Evolutionary conservation across 495 filamentous ascomycete genomes (phyloP).

Genomic region (Neurospora sp.): DNA sequence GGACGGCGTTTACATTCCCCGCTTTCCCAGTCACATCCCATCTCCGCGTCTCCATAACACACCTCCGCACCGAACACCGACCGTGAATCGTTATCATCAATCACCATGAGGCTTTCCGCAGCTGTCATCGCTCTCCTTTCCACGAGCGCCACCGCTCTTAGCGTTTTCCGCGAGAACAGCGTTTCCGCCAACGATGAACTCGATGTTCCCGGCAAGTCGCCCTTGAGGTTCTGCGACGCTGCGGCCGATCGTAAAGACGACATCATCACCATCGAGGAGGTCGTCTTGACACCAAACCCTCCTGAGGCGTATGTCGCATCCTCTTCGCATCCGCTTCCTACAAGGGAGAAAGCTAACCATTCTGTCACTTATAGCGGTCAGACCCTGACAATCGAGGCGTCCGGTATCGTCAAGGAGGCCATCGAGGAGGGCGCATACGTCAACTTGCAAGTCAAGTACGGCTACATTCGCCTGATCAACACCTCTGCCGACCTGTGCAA

Average conservation of each 20-base stretch:
- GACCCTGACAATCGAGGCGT: constrained; percentile 68
- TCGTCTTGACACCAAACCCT: constrained; percentile 78
- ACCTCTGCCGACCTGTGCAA: constrained; percentile 77
- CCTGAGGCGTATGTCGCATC: constrained; percentile 61
- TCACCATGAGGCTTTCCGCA: constrained; percentile 34
- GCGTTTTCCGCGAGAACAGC: constrained; percentile 29
- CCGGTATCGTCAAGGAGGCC: constrained; percentile 55
- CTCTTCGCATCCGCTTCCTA: too few relatives aligned
- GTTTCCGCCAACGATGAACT: constrained; percentile 26
- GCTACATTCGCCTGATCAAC: constrained; percentile 78
- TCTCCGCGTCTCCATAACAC: background rate
- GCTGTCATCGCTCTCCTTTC: constrained; percentile 29
- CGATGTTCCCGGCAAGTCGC: constrained; percentile 64
- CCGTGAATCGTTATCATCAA: constrained; percentile 1
- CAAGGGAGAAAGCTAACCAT: background rate
- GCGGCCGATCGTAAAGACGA: constrained; percentile 42
- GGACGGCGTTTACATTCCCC: background rate
- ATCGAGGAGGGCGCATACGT: constrained; percentile 73
- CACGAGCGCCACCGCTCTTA: constrained; percentile 29
- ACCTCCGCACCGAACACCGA: background rate
- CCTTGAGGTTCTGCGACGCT: constrained; percentile 60
- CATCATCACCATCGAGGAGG: constrained; percentile 63
- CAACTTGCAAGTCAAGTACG: constrained; percentile 81
- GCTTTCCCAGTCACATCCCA: background rate
- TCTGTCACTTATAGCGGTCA: constrained; percentile 49